Evolutionary conservation across 805 yeast genomes (phyloP), one percentile per base, ranked within the genome.

Genomic region (Starmera quercuum): DNA sequence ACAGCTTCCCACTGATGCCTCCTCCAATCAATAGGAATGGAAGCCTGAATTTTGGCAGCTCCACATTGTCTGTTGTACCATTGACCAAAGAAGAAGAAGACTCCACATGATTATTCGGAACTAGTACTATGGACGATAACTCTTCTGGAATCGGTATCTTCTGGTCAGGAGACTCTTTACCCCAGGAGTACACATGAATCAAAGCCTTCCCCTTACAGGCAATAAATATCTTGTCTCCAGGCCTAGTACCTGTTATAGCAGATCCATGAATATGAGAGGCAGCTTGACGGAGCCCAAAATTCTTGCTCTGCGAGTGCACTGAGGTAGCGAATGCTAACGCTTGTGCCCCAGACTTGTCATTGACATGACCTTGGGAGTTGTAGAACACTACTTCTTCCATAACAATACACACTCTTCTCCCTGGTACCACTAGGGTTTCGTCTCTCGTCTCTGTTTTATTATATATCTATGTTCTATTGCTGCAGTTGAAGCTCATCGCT

Each of bases 61-160:
- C 49, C 12, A 40, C 49, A 9, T 42, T 44, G 12, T 38, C 34
- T 7, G 42, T 43, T 2, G 29, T 41, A 5, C 42, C 31, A 18
- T 44, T 42, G 21, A 39, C 32, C 13, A 41, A 41, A 13, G 45
- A 41, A 20, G 49, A 49, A 20, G 50, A 39, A 23, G 14, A 9
- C 6, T 24, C 7, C 7, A 53, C 55, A n/a, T 26, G 61, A 47
- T 47, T 61, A 54, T 53, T 60, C 34, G 51, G 64, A 45, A 61
- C 61, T 4, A 73, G 46, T 0, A 71, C 61, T 31, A 85, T 46
- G 50, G 85, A 73, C 11, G 71, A 59, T 26, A 88, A 57, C 34
- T 74, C 75, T 55, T 85, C 97, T 0, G 97, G 95, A 11, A 88
- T 64, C 0, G 95, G 92, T 26, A 88, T 66, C 47, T 80, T 67